A percentile compares a stretch with the other conserved stretches of the same genome.
These are phyloP conservation scores for Ormosia semicastrata DNA, from an alignment of 306 rosid species.

Conservation along the genomic window DNA sequence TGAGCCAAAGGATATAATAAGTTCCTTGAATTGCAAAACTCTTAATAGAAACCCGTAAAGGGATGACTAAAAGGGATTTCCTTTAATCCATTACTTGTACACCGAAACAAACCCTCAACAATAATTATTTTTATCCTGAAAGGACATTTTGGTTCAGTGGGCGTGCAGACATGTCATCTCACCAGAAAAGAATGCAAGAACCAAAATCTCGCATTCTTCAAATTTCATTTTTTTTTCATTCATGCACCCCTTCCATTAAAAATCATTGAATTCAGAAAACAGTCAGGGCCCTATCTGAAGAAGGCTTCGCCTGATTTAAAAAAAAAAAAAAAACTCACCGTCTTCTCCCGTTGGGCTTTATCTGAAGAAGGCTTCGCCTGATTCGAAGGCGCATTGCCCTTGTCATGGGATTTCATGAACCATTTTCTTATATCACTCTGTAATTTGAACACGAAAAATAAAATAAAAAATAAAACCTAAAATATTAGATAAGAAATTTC, in stretches of 20 bases:
- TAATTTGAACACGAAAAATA: neutral
- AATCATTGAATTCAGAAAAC: neutral
- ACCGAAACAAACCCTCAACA: constrained; percentile 9
- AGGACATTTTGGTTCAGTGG: neutral
- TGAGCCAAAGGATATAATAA: neutral
- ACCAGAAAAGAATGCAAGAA: neutral
- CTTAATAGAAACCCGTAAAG: neutral
- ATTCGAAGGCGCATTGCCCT: constrained; percentile 48
- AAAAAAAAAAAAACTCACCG: constrained; percentile 40
- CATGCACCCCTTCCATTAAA: neutral
- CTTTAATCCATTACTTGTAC: neutral
- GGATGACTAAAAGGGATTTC: neutral
- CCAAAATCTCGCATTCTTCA: constrained; percentile 1
- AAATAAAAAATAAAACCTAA: neutral
- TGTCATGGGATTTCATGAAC: constrained; percentile 93
- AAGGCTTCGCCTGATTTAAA: neutral
- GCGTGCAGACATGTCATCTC: neutral
- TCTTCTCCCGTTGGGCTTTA: constrained; percentile 40
- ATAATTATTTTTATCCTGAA: neutral
- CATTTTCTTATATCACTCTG: constrained; percentile 86
- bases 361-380: constrained; percentile 39
- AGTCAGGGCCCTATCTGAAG: too few species aligned
- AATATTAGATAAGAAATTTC: neutral
- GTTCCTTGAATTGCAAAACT: neutral
- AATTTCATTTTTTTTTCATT: neutral